phyloP scores from a whole-genome alignment of 768 basidiomycete species.

The Naganishia kalamii region DNA sequence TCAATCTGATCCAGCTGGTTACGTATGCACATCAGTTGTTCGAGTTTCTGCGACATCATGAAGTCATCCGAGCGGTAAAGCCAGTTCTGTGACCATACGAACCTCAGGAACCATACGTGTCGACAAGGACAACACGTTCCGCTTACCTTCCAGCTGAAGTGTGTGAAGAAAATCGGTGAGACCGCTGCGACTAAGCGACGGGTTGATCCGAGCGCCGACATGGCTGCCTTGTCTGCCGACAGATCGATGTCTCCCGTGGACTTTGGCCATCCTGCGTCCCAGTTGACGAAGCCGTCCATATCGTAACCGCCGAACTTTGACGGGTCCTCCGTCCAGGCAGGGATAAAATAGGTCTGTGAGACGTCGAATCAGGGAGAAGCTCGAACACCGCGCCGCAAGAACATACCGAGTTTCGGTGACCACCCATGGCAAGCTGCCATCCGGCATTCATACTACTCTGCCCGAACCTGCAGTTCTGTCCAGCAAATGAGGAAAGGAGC shows the following conservation, averaged over 20 bases:
- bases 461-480: constrained; percentile 47
- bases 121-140: neutral
- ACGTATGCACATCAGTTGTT: constrained; percentile 42
- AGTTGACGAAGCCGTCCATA: constrained; percentile 43
- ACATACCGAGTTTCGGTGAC: neutral
- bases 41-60: constrained; percentile 45
- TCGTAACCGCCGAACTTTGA: constrained; percentile 45
- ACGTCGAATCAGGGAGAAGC: neutral
- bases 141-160: constrained; percentile 40
- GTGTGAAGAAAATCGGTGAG: constrained; percentile 46
- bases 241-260: neutral
- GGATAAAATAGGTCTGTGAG: constrained; percentile 15
- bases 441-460: constrained; percentile 33
- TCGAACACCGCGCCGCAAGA: neutral
- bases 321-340: constrained; percentile 33
- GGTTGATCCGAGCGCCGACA: neutral
- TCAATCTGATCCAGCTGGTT: constrained; percentile 44
- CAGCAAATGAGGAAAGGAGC: constrained; percentile 46
- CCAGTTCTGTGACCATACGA: neutral
- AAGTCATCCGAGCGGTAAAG: constrained; percentile 32
- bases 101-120: neutral
- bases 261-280: constrained; percentile 12
- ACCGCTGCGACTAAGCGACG: constrained; percentile 12
- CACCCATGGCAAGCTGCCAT: constrained; percentile 30
- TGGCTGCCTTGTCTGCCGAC: constrained; percentile 15